Evolutionary conservation across 805 yeast species (phyloP), one percentile per base, ranked within the genome.

Genomic region (Cyberlindnera misumaiensis): DNA sequence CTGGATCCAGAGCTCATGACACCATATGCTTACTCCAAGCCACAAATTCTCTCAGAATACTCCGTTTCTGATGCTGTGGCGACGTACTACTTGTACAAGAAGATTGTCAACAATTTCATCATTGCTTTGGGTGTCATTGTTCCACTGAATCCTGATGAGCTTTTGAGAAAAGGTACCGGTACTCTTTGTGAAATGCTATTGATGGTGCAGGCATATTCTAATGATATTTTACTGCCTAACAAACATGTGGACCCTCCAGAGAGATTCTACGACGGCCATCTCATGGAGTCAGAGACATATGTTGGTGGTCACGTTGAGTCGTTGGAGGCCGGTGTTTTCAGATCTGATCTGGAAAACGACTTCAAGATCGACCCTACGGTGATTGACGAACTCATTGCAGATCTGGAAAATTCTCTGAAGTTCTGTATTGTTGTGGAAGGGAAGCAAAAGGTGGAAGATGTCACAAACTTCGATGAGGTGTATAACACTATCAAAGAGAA

Each of bases 61-160:
- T 94, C 98, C 1, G 99, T 93, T 20, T 94, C 98, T 41, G 99
- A 93, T 70, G 99, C 99, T 11, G 98, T 94, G 29, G 98, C 98
- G 4, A 93, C 99, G 0, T 93, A 89, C 58, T 93, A 93, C 60
- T 67, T 93, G 33, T 93, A 89, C 65, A 89, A 83, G 77, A 93
- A 93, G 62, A 94, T 93, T 56, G 96, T 93, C 37, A 97, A 89
- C 60, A 97, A 97, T 2, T 93, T 93, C 64, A 83, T 93, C 49
- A 88, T 93, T 56, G 93, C 98, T 3, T 75, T 93, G 42, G 89
- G 97, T 61, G 88, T 94, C 11, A 94, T 93, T 57, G 77, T 93
- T 62, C 99, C 99, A 0, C 66, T 93, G 50, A 87, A 89, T 51
- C 98, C 98, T 0, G 99, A 93, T 62, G 98, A 94, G 59, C 90